Conservation (phyloP, 768 basidiomycete species). For the Inosperma sp. region DNA sequence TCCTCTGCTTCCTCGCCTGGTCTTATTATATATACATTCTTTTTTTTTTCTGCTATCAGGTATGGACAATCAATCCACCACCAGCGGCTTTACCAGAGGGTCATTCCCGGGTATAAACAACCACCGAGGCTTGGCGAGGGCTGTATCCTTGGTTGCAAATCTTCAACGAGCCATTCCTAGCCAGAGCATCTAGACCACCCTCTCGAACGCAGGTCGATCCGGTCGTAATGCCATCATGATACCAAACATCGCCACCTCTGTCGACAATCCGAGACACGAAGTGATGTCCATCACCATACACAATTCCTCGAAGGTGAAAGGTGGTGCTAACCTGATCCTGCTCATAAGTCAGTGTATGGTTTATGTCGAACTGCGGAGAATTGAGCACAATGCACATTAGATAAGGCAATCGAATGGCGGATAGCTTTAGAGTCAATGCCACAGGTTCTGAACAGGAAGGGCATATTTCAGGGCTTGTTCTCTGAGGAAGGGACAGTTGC, state of each 20-base stretch:
- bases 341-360: not conserved
- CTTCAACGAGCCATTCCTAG: not conserved
- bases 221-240: slow-evolving; percentile 13
- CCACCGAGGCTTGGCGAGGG: not conserved
- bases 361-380: not conserved
- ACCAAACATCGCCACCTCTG: slow-evolving; percentile 5
- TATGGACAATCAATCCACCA: too few relatives aligned
- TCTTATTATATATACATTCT: too few relatives aligned
- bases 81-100: too few relatives aligned
- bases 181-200: not conserved
- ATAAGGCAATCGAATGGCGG: not conserved
- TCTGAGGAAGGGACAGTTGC: not conserved
- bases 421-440: not conserved
- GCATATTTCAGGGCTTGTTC: not conserved
- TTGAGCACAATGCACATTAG: not conserved
- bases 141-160: not conserved
- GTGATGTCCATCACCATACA: slow-evolving; percentile 11
- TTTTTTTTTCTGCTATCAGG: too few relatives aligned
- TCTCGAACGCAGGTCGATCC: not conserved
- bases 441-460: not conserved
- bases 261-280: slow-evolving; percentile 7
- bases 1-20: too few relatives aligned
- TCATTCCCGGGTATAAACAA: not conserved
- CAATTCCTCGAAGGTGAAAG: not conserved
- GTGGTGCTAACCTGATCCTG: not conserved